Evolutionary conservation across 768 basidiomycete species (phyloP), one percentile per base, ranked within the genome.

Genomic region (Naganishia friedmannii): DNA sequence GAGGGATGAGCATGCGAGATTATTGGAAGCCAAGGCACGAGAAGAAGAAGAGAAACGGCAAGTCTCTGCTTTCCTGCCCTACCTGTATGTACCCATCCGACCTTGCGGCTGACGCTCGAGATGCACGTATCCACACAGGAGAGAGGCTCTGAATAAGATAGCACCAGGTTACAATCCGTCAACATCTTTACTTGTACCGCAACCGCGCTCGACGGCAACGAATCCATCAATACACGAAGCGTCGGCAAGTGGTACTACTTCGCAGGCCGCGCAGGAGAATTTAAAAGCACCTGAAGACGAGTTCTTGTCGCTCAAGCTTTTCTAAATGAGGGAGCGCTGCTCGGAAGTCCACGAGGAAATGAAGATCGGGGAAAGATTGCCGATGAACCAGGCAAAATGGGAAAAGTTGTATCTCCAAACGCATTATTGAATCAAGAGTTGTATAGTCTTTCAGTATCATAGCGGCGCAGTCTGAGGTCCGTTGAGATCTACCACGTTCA

Each of bases 21-120:
- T 90, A 74, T 84, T 96, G 23, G 85, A 83, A 21, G 82, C 87
- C 86, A 91, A 29, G 87, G 90, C n/a, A 91, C 91, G 72, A 91
- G 89, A 73, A 88, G 90, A 74, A 83, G 83, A 26, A 82, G 85
- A 34, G 79, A 81, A 34, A 78, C 37, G 75, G 67, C 80, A 84
- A 60, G 85, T 83, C n/a, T 1, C 83, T 83, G 67, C 72, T 81
- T 31, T 75, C 23, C 17, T 26, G 51, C 15, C 53, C n/a, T 31
- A 19, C 28, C 76, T 73, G 58, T 80, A 79, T 2, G 9, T 2
- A 15, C 7, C 7, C 15, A 42, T 10, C 15, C 15, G 15, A 17
- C 7, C 7, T 42, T 17, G 42, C 7, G 15, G 15, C 42, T 42
- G 42, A 42, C 42, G 2, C 6, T 42, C 42, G 42, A 13, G 2